Evolutionary conservation across 257 asterid species (phyloP), one percentile per base, ranked within the genome.

Genomic region (Echites panduratus): DNA sequence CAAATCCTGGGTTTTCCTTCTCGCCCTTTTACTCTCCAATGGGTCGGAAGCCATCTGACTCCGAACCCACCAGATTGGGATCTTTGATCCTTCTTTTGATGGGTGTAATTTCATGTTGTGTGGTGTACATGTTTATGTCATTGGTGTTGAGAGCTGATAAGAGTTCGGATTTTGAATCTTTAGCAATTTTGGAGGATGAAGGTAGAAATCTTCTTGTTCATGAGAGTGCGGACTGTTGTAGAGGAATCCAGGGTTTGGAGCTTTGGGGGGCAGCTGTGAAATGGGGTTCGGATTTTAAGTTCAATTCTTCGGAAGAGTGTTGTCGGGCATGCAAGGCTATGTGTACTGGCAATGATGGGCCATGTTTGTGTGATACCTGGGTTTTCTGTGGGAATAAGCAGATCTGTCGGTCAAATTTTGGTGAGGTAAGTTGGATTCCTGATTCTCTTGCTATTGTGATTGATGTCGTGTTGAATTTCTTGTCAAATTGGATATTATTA

Each of bases 361-460:
- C 93, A n/a, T 94, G 99, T 45, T 88, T 88, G 72, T 94, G 99
- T 76, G 88, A 94, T 89, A 49, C 99, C 0, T 94, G 97, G 98
- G 99, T 94, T 54, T 94, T 84, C 56, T 94, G 99, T 83, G 97
- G 96, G 75, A 81, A 94, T 75, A 83, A 76, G 81, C 82, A 82
- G 74, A 86, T 87, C 61, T 94, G 99, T 82, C 90, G 97, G 68
- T 82, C 87, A 29, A 85, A 81, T 81, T 89, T 88, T 77, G 98
- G 97, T 66, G 97, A 93, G 91, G 98, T 93, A 48, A 70, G 87
- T 79, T 75, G 56, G 24, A 2, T 64, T 70, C 71, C 49, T 11
- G 2, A 2, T 32, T 29, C 35, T 75, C 40, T 47, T 59, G 20
- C 19, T 43, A 22, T 35, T 11, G 19, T 16, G 27, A 54, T n/a